These are phyloP conservation scores for Penicillium sp. DNA, from an alignment of 2,329 filamentous ascomycete genomes.

Conservation along the genomic window DNA sequence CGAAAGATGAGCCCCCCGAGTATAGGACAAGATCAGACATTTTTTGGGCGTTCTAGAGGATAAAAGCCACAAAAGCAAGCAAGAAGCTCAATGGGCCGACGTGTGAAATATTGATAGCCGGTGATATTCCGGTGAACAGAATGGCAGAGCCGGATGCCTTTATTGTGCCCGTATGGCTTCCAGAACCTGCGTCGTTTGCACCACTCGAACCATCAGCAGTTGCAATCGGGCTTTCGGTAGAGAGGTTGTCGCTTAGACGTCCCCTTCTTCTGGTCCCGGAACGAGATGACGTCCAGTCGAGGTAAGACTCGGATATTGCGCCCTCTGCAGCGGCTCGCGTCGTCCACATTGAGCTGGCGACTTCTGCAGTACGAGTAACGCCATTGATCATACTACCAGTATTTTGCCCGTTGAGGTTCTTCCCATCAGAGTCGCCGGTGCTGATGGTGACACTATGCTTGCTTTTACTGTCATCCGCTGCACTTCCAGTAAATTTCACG, in stretches of 20 bases:
- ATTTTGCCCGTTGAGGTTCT: not conserved
- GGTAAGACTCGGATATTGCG: not conserved
- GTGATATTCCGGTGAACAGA: not conserved
- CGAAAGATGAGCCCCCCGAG: not conserved
- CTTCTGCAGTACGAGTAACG: not conserved
- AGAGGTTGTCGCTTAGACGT: not conserved
- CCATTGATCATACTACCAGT: not conserved
- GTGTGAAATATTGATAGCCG: not conserved
- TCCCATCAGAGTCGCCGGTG: not conserved
- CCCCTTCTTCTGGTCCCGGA: not conserved
- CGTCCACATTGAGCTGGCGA: not conserved
- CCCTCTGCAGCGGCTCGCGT: not conserved
- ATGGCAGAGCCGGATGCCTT: not conserved
- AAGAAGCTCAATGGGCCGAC: slow-evolving; percentile 4
- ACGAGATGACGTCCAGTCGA: not conserved
- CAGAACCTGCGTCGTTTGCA: not conserved
- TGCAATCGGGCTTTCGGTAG: not conserved
- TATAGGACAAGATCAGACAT: not conserved
- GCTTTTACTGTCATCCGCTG: not conserved
- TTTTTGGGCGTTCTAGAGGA: not conserved
- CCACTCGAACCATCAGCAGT: not conserved
- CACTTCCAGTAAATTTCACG: not conserved
- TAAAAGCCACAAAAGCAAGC: not conserved
- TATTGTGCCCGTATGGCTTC: not conserved
- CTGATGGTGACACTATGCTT: not conserved